Conservation (phyloP, 2,329 filamentous ascomycete species). For the Lasiodiplodia hormozganensis region DNA sequence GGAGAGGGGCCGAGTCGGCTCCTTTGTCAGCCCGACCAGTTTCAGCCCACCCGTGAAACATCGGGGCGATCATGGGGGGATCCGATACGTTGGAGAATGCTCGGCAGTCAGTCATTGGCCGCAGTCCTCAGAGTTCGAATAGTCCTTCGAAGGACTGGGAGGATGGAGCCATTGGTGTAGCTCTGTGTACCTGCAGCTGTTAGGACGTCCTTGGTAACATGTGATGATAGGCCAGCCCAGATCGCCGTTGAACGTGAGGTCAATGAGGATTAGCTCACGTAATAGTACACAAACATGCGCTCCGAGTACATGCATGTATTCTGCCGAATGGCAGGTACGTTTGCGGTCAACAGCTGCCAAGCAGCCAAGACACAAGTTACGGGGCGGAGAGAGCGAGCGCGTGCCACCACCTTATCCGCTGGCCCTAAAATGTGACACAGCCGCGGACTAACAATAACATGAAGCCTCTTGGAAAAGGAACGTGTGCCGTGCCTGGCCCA, state of each 20-base stretch:
- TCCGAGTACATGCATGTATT: not conserved
- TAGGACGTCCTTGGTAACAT: not conserved
- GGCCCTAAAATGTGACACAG: conserved; percentile 10
- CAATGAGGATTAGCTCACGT: not conserved
- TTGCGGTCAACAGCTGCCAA: conserved; percentile 2
- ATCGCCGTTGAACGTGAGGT: not conserved
- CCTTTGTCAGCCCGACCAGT: conserved; percentile 1
- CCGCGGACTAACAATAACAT: conserved; percentile 6
- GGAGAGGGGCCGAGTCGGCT: conserved; percentile 14
- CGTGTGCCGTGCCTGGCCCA: not conserved
- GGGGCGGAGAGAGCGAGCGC: conserved; percentile 12
- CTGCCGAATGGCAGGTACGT: not conserved
- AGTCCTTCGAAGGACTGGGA: not conserved
- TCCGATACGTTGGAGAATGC: not conserved
- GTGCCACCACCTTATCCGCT: conserved; percentile 15
- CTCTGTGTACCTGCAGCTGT: not conserved
- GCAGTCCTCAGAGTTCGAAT: not conserved
- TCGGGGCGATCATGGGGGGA: conserved; percentile 11
- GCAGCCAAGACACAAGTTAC: conserved; percentile 4
- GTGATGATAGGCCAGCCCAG: not conserved
- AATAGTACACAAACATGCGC: not conserved
- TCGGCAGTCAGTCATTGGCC: not conserved
- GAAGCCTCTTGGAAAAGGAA: not conserved
- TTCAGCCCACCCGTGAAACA: conserved; percentile 8
- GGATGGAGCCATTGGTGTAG: not conserved